Evolutionary conservation across 352 stramenopile genomes (phyloP), one percentile per base, ranked within the genome.

Genomic region (Phytophthora hybrid): DNA sequence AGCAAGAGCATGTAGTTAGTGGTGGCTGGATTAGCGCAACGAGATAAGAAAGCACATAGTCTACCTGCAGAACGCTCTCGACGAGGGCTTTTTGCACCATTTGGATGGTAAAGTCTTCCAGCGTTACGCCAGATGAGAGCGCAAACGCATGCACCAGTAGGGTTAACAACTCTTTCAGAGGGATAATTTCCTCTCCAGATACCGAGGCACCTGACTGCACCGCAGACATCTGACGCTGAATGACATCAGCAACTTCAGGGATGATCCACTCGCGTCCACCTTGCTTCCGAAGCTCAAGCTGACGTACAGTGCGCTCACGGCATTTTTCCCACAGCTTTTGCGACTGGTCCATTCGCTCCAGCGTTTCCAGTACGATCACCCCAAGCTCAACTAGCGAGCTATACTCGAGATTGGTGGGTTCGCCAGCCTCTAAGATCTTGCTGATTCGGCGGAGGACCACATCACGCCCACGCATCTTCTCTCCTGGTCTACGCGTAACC

Each of bases 91-190:
- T 88, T 46, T 84, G 64, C 8, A 92, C 79, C 83, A 94, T 89
- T 59, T 93, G 78, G 1, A 90, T 49, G 19, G 83, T 92, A 32
- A 90, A 92, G n/a, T 90, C 81, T 67, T 94, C 87, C 21, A 92
- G 29, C 1, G 67, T 60, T 34, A 74, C 70, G 21, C 70, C 79
- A 18, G 77, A 79, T 0, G 86, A 91, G 1, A 93, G 69, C 9
- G 86, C 73, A 66, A 93, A 93, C 26, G 80, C 88, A 55, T 93
- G 81, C 2, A 92, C 79, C 7, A 93, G 56, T 41, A 95, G 64
- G 8, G 77, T 84, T 9, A 95, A 59, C 19, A 91, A 63, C 32
- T 90, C 77, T n/a, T 72, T 65, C 16, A 93, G 63, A 34, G 77
- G 79, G 56, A 72, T 47, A 23, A 59, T 65, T 4, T 80, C 69